Evolutionary conservation across 495 filamentous ascomycete genomes (phyloP).

Genomic region (Hypoxylon perforatum): DNA sequence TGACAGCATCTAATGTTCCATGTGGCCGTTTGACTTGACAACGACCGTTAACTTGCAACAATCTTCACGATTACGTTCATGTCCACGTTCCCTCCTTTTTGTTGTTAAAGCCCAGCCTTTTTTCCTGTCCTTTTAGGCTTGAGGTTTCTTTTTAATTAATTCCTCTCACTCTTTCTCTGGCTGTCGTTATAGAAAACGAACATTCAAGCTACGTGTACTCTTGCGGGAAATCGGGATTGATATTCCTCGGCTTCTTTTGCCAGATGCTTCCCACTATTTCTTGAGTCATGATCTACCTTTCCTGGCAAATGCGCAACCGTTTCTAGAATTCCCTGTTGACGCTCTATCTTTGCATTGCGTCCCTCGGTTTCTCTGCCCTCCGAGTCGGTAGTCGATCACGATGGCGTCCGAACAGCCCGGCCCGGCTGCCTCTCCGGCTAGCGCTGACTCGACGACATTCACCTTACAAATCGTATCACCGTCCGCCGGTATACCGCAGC

Average conservation of each 20-base stretch:
- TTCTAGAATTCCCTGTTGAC: constrained; percentile 11
- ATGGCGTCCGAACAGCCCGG: constrained; percentile 41
- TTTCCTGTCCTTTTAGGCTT: not conserved
- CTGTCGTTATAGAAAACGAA: not conserved
- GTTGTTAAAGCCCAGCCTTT: too few species aligned
- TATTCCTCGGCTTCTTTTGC: constrained; percentile 8
- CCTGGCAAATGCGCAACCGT: constrained; percentile 21
- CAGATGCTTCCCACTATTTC: constrained; percentile 31
- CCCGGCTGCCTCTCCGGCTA: constrained; percentile 29
- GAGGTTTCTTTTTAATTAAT: constrained; percentile 24
- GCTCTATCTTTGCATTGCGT: not conserved
- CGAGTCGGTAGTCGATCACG: constrained; percentile 11
- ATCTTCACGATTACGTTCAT: too few species aligned
- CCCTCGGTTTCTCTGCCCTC: constrained; percentile 1
- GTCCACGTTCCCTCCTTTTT: too few species aligned
- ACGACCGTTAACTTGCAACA: too few species aligned
- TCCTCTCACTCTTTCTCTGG: not conserved
- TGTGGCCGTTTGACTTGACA: too few species aligned
- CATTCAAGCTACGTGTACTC: constrained; percentile 33
- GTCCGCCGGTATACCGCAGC: constrained; percentile 64
- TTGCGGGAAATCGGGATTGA: constrained; percentile 28
- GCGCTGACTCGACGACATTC: constrained; percentile 47
- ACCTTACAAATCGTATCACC: constrained; percentile 74
- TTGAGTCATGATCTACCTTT: constrained; percentile 10
- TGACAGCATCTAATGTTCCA: too few species aligned